Base-by-base conservation (phyloP, 2,329 filamentous ascomycete genomes). In the Sporothrix mexicana region DNA sequence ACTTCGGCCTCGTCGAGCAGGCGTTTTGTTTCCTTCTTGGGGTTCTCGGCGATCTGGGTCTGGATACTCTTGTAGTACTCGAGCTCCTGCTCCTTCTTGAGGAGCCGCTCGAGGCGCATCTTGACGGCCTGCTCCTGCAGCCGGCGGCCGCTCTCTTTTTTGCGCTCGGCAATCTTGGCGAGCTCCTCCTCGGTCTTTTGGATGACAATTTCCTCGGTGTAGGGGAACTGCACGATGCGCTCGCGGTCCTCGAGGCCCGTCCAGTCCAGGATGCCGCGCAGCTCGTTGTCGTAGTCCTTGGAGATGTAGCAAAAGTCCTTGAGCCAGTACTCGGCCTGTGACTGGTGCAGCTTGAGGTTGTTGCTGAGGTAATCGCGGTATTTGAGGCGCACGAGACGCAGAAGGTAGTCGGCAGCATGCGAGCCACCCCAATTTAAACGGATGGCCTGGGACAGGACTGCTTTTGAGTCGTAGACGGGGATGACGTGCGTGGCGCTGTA, bases 121-220 rank as follows among this genome's bases (percentile, higher is more conserved):
- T 97, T 98, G 10, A 95, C 95, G 0, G 96, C 96, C 81, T 99
- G 96, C 78, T 98, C 94, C 81, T 99, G 96, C 36, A 99, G 80
- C 62, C 97, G 88, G 75, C 96, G 88, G 0, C 96, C 96, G 77
- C 94, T 96, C 82, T 99, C 96, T 80, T 97, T 97, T 79, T 97
- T 94, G 80, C 95, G 92, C 84, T 99, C 96, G 12, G 95, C 94
- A 75, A 97, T 93, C 55, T 90, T 88, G 2, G 93, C 94, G 17
- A 99, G 87, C 80, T 99, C 96, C 80, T 98, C 96, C 79, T 97
- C 93, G 1, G 92, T 96, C 84, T 99, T 99, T 80, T 97, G 93
- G 0, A 95, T 83, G 1, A 98, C 85, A 2, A 98, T 86, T 76
- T 97, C 95, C 81, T 99, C 96, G 0, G 93, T 97, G 79, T 90